Base-by-base conservation (phyloP, 805 yeast genomes). In the Starmera amethionina region DNA sequence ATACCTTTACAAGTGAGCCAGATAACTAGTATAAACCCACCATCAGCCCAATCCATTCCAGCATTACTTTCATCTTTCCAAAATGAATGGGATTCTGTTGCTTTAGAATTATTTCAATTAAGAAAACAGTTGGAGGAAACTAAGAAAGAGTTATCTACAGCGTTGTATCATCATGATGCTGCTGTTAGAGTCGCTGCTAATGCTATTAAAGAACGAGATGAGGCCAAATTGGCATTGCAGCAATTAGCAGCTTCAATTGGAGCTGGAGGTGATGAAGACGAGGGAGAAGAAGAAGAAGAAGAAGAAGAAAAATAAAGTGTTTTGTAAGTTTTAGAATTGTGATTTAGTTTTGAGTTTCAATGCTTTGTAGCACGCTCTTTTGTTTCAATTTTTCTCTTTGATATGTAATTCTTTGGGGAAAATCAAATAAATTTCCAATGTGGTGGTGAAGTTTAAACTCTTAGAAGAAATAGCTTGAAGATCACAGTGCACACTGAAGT, bases 71-170 rank as follows among this genome's bases (percentile, higher is more conserved):
- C 85, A 3, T 65, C 82, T 2, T 75, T 89, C 46, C 96, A 89
- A 56, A 77, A 80, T 44, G 96, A 88, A 59, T 89, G 94, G 88
- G 97, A 89, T 54, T 75, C 96, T 0, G 56, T 85, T 35, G 84
- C 90, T 27, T 63, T 89, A 39, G 97, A 90, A 53, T 69, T 82
- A 16, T 87, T 86, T 52, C 73, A 78, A 32, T 63, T 89, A 46
- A 70, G 93, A 44, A 82, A 84, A 55, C 87, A 82, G 49, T 65
- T 88, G 32, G 73, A 69, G 39, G 65, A 67, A 19, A 70, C 88
- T 1, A 72, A 82, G 43, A 76, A 82, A 48, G 90, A 87, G 51
- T 64, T 89, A 37, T 79, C 93, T 28, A 64, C 82, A 2, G 80
- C 95, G 0, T 62, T 88, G 33, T 89, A 87, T 52, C 82, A 80